Conservation (phyloP, 495 filamentous ascomycete species). For the Hyaloscypha finlandica region DNA sequence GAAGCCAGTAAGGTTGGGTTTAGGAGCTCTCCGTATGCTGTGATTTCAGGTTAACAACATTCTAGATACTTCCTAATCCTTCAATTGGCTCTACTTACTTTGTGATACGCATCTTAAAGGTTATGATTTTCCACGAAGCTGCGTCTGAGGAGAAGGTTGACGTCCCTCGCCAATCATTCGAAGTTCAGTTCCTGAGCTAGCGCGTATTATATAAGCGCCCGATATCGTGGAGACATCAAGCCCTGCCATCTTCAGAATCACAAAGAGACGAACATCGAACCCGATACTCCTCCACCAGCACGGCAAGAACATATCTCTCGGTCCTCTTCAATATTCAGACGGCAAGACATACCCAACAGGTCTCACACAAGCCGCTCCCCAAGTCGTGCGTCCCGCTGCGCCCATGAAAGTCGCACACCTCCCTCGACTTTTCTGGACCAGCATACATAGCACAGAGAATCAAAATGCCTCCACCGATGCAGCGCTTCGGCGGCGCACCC, state of each 20-base stretch:
- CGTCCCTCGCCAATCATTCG: neutral
- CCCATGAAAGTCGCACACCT: constrained; percentile 34
- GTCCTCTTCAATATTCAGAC: neutral
- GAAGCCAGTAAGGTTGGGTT: constrained; percentile 82
- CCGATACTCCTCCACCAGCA: neutral
- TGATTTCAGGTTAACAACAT: neutral
- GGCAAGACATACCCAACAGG: neutral
- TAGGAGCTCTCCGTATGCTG: constrained; percentile 38
- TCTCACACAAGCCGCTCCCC: constrained; percentile 3
- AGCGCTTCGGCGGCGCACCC: constrained; percentile 48
- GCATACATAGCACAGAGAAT: constrained; percentile 28
- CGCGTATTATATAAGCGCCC: constrained; percentile 18
- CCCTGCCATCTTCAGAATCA: constrained; percentile 21
- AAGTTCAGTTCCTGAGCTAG: neutral
- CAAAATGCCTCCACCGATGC: constrained; percentile 55
- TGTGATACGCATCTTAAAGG: constrained; percentile 30
- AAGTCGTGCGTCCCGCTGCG: constrained; percentile 26
- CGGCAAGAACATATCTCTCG: neutral
- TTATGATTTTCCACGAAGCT: constrained; percentile 24
- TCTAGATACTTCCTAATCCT: neutral
- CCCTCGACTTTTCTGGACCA: constrained; percentile 29
- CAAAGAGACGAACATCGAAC: constrained; percentile 1
- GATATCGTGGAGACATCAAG: constrained; percentile 21
- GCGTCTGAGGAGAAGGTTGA: constrained; percentile 7
- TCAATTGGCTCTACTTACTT: constrained; percentile 23